These are phyloP conservation scores for Boletus speciosus DNA, from an alignment of 768 basidiomycete species.

Conservation along the genomic window DNA sequence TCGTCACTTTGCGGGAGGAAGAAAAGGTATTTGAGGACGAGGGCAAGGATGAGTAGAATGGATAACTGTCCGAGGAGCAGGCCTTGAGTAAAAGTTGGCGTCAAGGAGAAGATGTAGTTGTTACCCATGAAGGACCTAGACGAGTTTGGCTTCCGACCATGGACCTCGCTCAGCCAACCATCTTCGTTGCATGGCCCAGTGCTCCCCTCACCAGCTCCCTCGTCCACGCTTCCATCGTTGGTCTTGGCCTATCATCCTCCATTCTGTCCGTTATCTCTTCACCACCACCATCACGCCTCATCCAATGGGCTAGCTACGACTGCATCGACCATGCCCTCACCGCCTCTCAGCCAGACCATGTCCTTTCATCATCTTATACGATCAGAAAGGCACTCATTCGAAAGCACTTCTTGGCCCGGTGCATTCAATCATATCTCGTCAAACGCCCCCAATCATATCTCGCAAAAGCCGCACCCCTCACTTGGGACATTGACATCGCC, in stretches of 20 bases:
- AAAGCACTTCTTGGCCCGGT: conserved; percentile 85
- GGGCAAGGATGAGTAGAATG: conserved; percentile 67
- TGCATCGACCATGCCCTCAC: conserved; percentile 75
- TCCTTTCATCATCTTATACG: conserved; percentile 78
- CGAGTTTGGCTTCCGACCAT: not conserved
- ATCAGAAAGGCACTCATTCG: conserved; percentile 93
- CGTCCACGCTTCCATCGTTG: conserved; percentile 40
- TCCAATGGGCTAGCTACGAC: conserved; percentile 92
- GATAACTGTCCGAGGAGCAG: conserved; percentile 90
- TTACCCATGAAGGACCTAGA: conserved; percentile 21
- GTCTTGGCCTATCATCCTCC: conserved; percentile 28
- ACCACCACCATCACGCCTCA: conserved; percentile 28
- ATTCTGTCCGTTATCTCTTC: conserved; percentile 29
- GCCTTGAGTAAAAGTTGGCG: conserved; percentile 94
- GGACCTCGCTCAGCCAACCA: conserved; percentile 12
- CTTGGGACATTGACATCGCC: conserved; percentile 82
- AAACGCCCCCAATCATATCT: conserved; percentile 67
- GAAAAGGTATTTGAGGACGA: conserved; percentile 94
- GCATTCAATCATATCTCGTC: conserved; percentile 63
- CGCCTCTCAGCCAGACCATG: conserved; percentile 42
- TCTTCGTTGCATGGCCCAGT: conserved; percentile 51
- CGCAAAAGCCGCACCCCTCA: conserved; percentile 55
- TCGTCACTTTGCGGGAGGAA: conserved; percentile 71
- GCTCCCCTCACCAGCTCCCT: conserved; percentile 54
- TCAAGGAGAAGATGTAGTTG: conserved; percentile 67